A percentile compares a stretch with the other conserved stretches of the same genome.
Evolutionary conservation across 2,329 filamentous ascomycete genomes (phyloP).

Genomic region (Colletotrichum sp.): DNA sequence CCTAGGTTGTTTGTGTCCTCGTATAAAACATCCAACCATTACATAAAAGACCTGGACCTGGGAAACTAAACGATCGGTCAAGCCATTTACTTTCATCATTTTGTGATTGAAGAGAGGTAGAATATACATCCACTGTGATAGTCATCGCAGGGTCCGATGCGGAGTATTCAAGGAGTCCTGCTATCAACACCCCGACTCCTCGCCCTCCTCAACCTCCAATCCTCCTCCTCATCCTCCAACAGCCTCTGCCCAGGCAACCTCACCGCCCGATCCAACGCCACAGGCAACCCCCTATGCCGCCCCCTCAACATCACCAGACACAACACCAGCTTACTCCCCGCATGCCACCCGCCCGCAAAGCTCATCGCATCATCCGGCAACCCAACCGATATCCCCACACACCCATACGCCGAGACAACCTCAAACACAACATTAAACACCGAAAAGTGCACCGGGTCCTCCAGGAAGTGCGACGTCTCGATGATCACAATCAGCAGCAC

Average conservation of each 20-base stretch:
- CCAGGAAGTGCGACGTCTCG: constrained; percentile 59
- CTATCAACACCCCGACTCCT: not conserved
- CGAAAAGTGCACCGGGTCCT: constrained; percentile 56
- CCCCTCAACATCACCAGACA: constrained; percentile 63
- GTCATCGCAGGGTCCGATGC: too few relatives aligned
- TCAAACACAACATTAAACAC: constrained; percentile 68
- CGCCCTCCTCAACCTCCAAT: constrained; percentile 9
- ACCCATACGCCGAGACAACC: constrained; percentile 63
- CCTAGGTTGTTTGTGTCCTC: too few relatives aligned
- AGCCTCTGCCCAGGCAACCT: constrained; percentile 42
- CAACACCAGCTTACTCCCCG: constrained; percentile 62
- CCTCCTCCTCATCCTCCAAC: constrained; percentile 33
- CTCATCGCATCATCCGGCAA: constrained; percentile 58
- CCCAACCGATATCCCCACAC: constrained; percentile 65
- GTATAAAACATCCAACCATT: too few relatives aligned
- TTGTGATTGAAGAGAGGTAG: too few relatives aligned
- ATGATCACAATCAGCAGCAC: constrained; percentile 65
- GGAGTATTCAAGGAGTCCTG: too few relatives aligned
- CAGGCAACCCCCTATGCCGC: constrained; percentile 60
- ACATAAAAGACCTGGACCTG: too few relatives aligned
- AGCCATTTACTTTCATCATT: too few relatives aligned
- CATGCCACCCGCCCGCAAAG: constrained; percentile 59
- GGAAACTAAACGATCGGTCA: too few relatives aligned
- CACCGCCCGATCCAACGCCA: constrained; percentile 60
- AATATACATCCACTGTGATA: too few relatives aligned